These are phyloP conservation scores for Pueraria montana DNA, from an alignment of 306 rosid species.

Conservation along the genomic window DNA sequence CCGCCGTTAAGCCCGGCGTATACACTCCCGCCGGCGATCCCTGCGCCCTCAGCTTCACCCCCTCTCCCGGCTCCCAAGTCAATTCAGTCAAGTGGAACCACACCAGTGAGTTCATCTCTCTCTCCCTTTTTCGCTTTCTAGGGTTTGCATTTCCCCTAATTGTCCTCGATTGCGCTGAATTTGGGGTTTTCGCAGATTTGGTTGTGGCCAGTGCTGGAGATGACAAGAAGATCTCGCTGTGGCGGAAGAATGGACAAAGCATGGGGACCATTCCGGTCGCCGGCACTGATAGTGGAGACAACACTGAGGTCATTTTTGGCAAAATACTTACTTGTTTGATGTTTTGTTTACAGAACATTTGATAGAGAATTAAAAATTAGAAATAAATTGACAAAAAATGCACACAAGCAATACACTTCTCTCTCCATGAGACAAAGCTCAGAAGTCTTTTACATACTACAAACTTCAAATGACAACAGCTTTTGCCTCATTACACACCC, in stretches of 20 bases:
- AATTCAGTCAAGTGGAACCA: slow-evolving; percentile 98
- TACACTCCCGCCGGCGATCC: slow-evolving; percentile 74
- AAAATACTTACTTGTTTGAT: slow-evolving; percentile 4
- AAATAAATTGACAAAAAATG: not conserved
- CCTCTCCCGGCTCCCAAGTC: slow-evolving; percentile 82
- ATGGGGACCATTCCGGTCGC: slow-evolving; percentile 96
- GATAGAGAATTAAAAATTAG: not conserved
- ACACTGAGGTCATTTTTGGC: slow-evolving; percentile 70
- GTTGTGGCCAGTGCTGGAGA: slow-evolving; percentile 99
- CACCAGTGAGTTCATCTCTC: slow-evolving; percentile 71
- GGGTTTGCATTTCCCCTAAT: slow-evolving; percentile 40
- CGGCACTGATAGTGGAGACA: slow-evolving; percentile 82
- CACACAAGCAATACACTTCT: not conserved
- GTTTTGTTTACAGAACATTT: not conserved
- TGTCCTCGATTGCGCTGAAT: slow-evolving; percentile 28
- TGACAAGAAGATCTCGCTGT: slow-evolving; percentile 90
- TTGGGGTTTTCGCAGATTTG: slow-evolving; percentile 67
- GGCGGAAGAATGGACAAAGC: slow-evolving; percentile 92
- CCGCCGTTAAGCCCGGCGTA: slow-evolving; percentile 71
- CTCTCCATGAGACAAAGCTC: not conserved
- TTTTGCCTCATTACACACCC: not conserved
- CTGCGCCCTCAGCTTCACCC: slow-evolving; percentile 84
- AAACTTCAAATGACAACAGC: not conserved
- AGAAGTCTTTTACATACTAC: not conserved
- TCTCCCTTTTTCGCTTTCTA: not conserved